Evolutionary conservation across 495 filamentous ascomycete species (phyloP).

Genomic region (Aspergillus egyptiacus): DNA sequence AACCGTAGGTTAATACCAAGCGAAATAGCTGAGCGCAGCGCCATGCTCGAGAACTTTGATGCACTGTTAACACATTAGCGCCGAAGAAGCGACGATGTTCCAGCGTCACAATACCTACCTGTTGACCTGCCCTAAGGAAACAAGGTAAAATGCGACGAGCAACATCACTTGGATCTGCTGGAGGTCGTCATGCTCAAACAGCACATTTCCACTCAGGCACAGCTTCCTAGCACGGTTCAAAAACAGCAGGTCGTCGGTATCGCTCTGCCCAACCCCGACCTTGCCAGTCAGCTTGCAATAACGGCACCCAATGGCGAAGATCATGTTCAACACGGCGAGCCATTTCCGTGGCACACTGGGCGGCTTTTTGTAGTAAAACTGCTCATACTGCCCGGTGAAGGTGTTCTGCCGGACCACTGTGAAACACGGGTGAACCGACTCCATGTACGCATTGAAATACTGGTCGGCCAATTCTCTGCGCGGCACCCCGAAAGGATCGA

Average conservation of each 20-base stretch:
- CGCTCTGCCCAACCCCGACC: conserved; percentile 28
- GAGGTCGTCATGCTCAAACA: conserved; percentile 52
- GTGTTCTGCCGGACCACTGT: conserved; percentile 45
- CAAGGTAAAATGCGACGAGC: conserved; percentile 53
- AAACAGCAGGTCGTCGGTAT: conserved; percentile 50
- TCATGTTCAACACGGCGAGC: conserved; percentile 57
- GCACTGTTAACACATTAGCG: conserved; percentile 35
- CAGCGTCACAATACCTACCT: conserved; percentile 35
- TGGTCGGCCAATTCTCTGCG: conserved; percentile 43
- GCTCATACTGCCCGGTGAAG: conserved; percentile 38
- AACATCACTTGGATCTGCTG: conserved; percentile 53
- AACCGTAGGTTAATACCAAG: conserved; percentile 58
- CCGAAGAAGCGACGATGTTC: neutral
- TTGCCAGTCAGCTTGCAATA: conserved; percentile 39
- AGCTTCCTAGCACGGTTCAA: conserved; percentile 52
- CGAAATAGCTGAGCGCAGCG: conserved; percentile 50
- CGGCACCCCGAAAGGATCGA: conserved; percentile 48
- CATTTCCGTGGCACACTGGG: conserved; percentile 36
- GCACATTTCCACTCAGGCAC: conserved; percentile 40
- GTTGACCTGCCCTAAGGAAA: conserved; percentile 55
- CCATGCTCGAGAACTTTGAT: conserved; percentile 54
- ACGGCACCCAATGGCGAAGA: conserved; percentile 57
- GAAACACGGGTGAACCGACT: conserved; percentile 51
- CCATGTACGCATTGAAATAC: conserved; percentile 51
- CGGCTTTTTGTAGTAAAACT: conserved; percentile 22